Conservation (phyloP, 345 rosid genomes). For the Aegle marmelos region DNA sequence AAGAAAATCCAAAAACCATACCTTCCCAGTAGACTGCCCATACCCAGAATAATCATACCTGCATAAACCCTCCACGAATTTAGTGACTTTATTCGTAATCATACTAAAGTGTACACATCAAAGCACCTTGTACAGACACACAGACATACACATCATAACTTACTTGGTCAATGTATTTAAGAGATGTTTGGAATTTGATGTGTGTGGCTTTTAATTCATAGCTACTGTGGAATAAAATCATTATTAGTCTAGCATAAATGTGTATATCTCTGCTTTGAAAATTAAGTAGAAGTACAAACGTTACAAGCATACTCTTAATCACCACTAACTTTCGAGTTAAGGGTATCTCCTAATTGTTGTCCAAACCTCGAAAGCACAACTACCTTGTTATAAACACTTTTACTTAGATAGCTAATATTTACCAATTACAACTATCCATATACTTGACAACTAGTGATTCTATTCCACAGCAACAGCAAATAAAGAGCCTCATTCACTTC, state of each 20-base stretch:
- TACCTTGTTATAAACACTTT: neutral
- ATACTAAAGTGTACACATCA: neutral
- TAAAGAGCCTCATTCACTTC: neutral
- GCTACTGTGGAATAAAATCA: neutral
- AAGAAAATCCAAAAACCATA: slow-evolving; percentile 22
- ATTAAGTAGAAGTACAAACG: neutral
- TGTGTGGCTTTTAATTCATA: neutral
- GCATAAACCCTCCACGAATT: slow-evolving; percentile 13
- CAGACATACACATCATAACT: neutral
- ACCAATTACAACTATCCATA: neutral
- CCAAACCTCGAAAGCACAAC: neutral
- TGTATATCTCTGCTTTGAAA: neutral
- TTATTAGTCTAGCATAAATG: neutral
- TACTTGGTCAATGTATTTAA: neutral
- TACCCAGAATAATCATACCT: slow-evolving; percentile 97
- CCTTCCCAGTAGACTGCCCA: slow-evolving; percentile 88
- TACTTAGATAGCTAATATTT: neutral
- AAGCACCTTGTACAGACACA: neutral
- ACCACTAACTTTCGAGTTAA: neutral
- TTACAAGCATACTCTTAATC: neutral
- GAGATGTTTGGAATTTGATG: neutral
- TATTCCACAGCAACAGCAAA: neutral
- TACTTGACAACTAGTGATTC: neutral
- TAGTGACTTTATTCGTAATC: neutral
- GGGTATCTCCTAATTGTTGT: neutral